Evolutionary conservation across 768 basidiomycete genomes (phyloP).

Genomic region (Hericium alpestre): DNA sequence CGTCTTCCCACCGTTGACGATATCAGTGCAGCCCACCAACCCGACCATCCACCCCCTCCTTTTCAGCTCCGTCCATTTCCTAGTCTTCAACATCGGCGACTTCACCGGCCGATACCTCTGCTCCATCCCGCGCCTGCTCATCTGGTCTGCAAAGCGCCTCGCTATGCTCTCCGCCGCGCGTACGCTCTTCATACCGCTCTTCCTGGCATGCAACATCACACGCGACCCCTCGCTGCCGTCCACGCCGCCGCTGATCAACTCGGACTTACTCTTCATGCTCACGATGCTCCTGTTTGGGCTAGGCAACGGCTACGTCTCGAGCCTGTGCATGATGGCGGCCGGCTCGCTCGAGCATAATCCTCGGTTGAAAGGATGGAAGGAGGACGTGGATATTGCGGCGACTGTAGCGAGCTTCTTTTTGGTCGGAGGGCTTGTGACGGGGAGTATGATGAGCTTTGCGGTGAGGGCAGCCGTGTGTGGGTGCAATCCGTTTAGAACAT

Average conservation of each 20-base stretch:
- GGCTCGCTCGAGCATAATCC: conserved; percentile 76
- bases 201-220: conserved; percentile 83
- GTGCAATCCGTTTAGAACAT: conserved; percentile 58
- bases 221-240: conserved; percentile 24
- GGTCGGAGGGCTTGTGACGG: conserved; percentile 63
- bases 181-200: conserved; percentile 74
- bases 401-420: conserved; percentile 72
- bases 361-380: conserved; percentile 49
- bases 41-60: conserved; percentile 65
- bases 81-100: conserved; percentile 67
- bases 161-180: conserved; percentile 55
- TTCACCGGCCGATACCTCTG: conserved; percentile 60
- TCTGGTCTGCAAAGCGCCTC: conserved; percentile 62
- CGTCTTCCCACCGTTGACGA: conserved; percentile 80
- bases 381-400: conserved; percentile 81
- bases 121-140: conserved; percentile 48
- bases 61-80: conserved; percentile 70
- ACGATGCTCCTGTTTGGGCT: conserved; percentile 66
- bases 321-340: conserved; percentile 72
- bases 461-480: conserved; percentile 58
- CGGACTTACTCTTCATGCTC: conserved; percentile 66
- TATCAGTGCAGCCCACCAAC: conserved; percentile 60
- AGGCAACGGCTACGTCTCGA: conserved; percentile 74
- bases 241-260: conserved; percentile 43
- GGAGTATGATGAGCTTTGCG: conserved; percentile 74